These are phyloP conservation scores for Tylopilus felleus DNA, from an alignment of 768 basidiomycete species.

Conservation along the genomic window DNA sequence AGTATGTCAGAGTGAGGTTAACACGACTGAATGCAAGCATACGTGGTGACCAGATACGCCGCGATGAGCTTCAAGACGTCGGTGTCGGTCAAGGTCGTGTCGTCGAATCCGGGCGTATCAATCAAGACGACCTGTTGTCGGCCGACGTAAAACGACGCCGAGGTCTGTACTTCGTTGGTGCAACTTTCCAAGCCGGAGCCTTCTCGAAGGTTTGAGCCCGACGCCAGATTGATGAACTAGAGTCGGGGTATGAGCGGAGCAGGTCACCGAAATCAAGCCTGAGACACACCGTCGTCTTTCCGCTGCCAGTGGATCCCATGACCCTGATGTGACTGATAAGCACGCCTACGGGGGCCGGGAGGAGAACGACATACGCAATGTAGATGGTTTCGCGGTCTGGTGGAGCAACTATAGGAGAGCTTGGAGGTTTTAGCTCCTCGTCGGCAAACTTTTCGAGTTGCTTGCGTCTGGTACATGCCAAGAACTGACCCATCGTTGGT, in stretches of 20 bases:
- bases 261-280: background rate
- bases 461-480: conserved; percentile 26
- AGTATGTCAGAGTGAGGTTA: conserved; percentile 5
- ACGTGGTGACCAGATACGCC: conserved; percentile 34
- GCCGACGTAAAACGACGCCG: conserved; percentile 22
- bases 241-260: conserved; percentile 1
- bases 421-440: conserved; percentile 24
- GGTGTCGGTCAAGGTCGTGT: conserved; percentile 46
- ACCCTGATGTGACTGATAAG: conserved; percentile 31
- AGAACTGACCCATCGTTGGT: conserved; percentile 28
- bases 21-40: background rate
- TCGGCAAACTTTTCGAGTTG: conserved; percentile 24
- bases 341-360: background rate
- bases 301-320: conserved; percentile 36
- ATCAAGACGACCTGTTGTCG: conserved; percentile 45
- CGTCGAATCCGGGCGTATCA: conserved; percentile 65
- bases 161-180: conserved; percentile 33
- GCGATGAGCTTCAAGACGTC: conserved; percentile 52
- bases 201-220: conserved; percentile 31
- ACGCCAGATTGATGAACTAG: conserved; percentile 38
- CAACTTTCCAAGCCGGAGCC: conserved; percentile 36
- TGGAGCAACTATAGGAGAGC: conserved; percentile 9
- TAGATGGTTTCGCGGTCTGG: conserved; percentile 27
- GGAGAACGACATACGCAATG: conserved; percentile 22
- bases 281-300: conserved; percentile 32